Evolutionary conservation across 225 moss, liverwort and hornwort genomes (phyloP).

Genomic region (Thuidium tamariscinum): DNA sequence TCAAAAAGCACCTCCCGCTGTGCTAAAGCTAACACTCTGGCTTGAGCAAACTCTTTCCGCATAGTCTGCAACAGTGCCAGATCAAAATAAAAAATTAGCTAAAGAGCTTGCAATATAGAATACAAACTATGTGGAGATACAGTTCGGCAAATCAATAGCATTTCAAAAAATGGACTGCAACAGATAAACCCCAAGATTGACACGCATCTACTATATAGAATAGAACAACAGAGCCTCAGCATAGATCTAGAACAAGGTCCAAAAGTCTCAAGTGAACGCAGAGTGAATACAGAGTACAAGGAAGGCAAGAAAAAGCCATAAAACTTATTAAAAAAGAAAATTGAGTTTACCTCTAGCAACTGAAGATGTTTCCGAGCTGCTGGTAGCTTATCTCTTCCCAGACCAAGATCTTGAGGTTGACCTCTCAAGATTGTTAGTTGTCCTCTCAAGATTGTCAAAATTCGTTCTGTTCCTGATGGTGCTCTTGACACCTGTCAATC

Average conservation of each 20-base stretch:
- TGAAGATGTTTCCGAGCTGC: conserved; percentile 76
- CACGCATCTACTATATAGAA: not conserved
- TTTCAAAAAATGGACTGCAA: not conserved
- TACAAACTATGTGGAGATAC: not conserved
- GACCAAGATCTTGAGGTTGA: conserved; percentile 22
- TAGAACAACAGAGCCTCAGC: not conserved
- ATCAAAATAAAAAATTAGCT: not conserved
- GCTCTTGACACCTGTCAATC: conserved; percentile 62
- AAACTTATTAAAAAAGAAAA: not conserved
- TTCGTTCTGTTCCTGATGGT: conserved; percentile 88
- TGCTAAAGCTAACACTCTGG: conserved; percentile 58
- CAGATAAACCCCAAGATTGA: not conserved
- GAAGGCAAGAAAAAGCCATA: not conserved
- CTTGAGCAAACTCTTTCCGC: conserved; percentile 87
- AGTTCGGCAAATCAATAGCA: not conserved
- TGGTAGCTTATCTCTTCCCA: conserved; percentile 31
- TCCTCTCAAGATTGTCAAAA: conserved; percentile 57
- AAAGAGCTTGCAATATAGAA: not conserved
- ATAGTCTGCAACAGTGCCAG: conserved; percentile 38
- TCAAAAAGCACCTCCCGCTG: conserved; percentile 73
- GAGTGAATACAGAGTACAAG: not conserved
- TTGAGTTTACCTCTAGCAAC: conserved; percentile 55
- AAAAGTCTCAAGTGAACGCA: not conserved
- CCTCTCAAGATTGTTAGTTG: conserved; percentile 52
- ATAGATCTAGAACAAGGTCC: not conserved